These are phyloP conservation scores for Claviceps africana DNA, from an alignment of 2,329 filamentous ascomycete species.

Conservation along the genomic window DNA sequence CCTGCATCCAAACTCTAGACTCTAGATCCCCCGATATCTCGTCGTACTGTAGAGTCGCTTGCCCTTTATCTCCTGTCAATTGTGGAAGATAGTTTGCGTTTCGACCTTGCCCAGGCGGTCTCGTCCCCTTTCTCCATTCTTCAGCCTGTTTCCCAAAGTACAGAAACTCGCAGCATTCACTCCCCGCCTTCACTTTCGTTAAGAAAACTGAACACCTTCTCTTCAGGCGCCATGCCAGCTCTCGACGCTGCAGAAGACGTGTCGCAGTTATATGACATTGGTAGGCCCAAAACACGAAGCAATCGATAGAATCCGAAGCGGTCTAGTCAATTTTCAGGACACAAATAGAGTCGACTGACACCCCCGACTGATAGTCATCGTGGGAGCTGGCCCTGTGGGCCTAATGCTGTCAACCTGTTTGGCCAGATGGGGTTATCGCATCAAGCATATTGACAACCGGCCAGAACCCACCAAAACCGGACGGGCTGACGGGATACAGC, in stretches of 20 bases:
- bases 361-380: conserved; percentile 47
- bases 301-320: background rate
- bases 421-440: conserved; percentile 83
- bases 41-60: background rate
- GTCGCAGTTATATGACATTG: conserved; percentile 28
- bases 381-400: conserved; percentile 80
- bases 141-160: too few species aligned
- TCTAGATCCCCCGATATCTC: background rate
- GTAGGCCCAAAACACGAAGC: conserved; percentile 15
- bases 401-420: conserved; percentile 78
- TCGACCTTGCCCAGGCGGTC: background rate
- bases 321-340: background rate
- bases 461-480: conserved; percentile 73
- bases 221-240: background rate
- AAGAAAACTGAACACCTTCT: background rate
- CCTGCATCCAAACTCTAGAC: too few species aligned
- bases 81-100: background rate
- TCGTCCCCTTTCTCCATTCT: background rate
- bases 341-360: background rate
- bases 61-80: background rate
- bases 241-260: background rate
- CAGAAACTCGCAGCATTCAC: background rate
- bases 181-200: too few species aligned
- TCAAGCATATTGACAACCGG: conserved; percentile 89
- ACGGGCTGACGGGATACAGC: conserved; percentile 84